These are phyloP conservation scores for Pseudogymnoascus sp. DNA, from an alignment of 2,329 filamentous ascomycete genomes.

Conservation along the genomic window DNA sequence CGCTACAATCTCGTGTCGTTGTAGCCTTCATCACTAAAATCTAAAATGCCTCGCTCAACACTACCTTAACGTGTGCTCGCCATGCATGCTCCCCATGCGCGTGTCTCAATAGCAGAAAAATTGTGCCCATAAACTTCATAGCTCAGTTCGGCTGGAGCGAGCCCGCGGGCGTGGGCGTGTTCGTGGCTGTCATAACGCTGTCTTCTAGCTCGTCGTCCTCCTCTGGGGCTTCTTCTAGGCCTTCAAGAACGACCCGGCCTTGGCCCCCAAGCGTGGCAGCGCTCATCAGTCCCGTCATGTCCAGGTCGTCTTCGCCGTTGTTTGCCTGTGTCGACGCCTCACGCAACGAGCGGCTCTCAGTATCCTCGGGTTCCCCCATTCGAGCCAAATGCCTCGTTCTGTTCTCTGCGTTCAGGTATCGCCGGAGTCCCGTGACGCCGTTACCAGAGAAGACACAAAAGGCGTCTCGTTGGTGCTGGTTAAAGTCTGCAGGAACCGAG, in stretches of 20 bases:
- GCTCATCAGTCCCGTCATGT: neutral
- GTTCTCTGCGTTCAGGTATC: constrained; percentile 56
- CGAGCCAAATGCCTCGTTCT: neutral
- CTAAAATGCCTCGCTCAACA: constrained; percentile 3
- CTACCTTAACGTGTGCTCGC: neutral
- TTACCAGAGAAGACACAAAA: constrained; percentile 96
- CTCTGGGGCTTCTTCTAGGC: neutral
- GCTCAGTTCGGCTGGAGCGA: neutral
- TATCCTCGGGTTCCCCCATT: neutral
- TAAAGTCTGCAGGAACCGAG: constrained; percentile 60
- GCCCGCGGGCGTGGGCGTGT: neutral
- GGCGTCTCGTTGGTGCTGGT: constrained; percentile 85
- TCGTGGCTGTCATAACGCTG: neutral
- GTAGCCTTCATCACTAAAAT: neutral
- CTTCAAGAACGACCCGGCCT: neutral
- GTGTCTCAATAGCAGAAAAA: neutral
- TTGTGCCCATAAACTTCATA: neutral
- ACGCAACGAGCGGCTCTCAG: neutral
- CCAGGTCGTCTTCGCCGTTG: neutral
- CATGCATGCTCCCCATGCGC: neutral
- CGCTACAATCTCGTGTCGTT: neutral
- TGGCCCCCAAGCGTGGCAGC: neutral
- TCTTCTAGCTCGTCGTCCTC: neutral
- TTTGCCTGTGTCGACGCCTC: neutral
- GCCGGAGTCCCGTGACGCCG: constrained; percentile 69